Evolutionary conservation across 1,284 basidiomycete genomes (phyloP).

Genomic region (Malassezia obtusa): DNA sequence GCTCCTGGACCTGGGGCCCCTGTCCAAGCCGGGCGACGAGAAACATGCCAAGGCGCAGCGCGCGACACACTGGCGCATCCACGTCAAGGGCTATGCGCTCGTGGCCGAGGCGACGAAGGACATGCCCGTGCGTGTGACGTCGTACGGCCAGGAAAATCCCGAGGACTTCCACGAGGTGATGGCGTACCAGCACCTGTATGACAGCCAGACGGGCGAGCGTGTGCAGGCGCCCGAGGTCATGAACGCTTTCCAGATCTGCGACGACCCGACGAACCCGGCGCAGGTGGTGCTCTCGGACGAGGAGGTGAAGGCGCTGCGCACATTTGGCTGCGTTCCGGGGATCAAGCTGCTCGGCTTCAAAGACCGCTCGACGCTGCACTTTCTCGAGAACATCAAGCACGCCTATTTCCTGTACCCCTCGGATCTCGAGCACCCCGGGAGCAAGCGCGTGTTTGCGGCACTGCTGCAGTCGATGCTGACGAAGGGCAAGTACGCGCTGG

Average conservation of each 20-base stretch:
- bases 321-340: conserved; percentile 50
- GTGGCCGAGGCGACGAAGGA: conserved; percentile 23
- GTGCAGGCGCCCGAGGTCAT: not conserved
- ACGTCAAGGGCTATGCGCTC: conserved; percentile 60
- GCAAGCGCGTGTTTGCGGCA: conserved; percentile 79
- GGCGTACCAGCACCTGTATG: conserved; percentile 67
- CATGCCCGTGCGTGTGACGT: conserved; percentile 36
- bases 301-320: conserved; percentile 67
- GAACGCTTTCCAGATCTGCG: not conserved
- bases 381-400: conserved; percentile 85
- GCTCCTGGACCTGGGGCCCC: conserved; percentile 62
- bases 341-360: conserved; percentile 91
- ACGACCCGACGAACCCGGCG: not conserved
- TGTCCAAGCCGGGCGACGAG: conserved; percentile 17
- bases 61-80: conserved; percentile 66
- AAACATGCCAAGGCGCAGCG: conserved; percentile 21
- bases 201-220: conserved; percentile 48
- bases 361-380: conserved; percentile 55
- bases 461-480: conserved; percentile 71
- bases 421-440: conserved; percentile 78
- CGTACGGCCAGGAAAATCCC: conserved; percentile 23
- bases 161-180: conserved; percentile 62
- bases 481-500: conserved; percentile 73
- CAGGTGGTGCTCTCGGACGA: conserved; percentile 58
- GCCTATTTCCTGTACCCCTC: conserved; percentile 85